Evolutionary conservation across 768 basidiomycete genomes (phyloP).

Genomic region (Suillus americanus): DNA sequence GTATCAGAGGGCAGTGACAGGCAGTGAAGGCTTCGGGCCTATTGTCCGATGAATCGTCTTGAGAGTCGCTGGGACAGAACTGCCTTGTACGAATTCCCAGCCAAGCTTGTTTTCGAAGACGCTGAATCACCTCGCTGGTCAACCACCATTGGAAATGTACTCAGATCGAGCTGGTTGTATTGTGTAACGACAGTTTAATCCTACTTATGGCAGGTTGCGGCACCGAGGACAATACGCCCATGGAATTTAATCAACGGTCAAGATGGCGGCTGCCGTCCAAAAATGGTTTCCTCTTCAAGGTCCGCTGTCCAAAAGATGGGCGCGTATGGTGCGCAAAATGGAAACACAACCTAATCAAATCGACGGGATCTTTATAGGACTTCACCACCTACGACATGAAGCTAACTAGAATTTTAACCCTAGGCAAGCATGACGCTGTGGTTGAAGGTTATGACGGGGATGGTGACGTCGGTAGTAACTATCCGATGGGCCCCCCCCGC

Average conservation of each 20-base stretch:
- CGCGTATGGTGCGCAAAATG: background rate
- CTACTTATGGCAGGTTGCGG: background rate
- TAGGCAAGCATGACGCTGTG: background rate
- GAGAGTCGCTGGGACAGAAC: too few relatives aligned
- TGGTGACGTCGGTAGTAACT: background rate
- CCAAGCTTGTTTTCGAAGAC: too few relatives aligned
- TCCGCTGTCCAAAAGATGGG: background rate
- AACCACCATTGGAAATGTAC: too few relatives aligned
- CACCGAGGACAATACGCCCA: background rate
- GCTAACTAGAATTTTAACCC: background rate
- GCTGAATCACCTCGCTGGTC: too few relatives aligned
- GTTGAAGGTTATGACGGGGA: background rate
- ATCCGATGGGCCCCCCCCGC: background rate
- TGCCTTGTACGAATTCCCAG: too few relatives aligned
- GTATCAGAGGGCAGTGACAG: too few relatives aligned
- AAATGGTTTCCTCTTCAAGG: background rate
- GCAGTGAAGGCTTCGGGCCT: too few relatives aligned
- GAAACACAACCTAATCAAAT: background rate
- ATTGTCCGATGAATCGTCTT: too few relatives aligned
- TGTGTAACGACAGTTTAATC: too few relatives aligned
- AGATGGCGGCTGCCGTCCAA: background rate
- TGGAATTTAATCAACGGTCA: background rate
- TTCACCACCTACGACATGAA: background rate
- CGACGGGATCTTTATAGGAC: background rate
- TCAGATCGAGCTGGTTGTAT: too few relatives aligned